phyloP scores from a whole-genome alignment of 228 moss, liverwort and hornwort genomes.

The Sphagnum magellanicum region DNA sequence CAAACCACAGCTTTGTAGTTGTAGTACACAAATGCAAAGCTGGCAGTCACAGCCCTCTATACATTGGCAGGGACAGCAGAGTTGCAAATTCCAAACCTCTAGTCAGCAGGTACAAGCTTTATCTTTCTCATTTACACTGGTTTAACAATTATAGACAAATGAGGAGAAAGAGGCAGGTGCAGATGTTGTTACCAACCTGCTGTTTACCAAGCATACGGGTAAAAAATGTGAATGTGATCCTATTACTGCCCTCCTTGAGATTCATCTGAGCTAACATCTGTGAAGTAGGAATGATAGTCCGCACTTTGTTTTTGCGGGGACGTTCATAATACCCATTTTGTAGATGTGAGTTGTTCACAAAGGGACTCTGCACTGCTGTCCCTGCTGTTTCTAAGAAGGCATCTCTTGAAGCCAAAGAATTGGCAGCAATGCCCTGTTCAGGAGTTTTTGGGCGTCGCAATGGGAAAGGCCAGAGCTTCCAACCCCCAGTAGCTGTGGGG shows the following conservation, averaged over 20 bases:
- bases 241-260: conserved; percentile 91
- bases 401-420: conserved; percentile 44
- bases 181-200: conserved; percentile 50
- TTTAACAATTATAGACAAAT: neutral
- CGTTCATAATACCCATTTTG: conserved; percentile 62
- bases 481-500: conserved; percentile 58
- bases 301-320: conserved; percentile 63
- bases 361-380: conserved; percentile 56
- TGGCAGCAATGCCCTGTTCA: conserved; percentile 30
- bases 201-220: conserved; percentile 87
- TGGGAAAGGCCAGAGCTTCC: conserved; percentile 88
- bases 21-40: too few species aligned
- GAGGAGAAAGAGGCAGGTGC: neutral
- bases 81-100: too few species aligned
- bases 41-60: too few species aligned
- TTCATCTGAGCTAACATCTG: conserved; percentile 82
- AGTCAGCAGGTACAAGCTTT: too few species aligned
- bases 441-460: conserved; percentile 61
- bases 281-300: conserved; percentile 84
- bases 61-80: too few species aligned
- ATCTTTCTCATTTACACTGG: neutral
- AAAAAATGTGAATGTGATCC: conserved; percentile 83
- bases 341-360: conserved; percentile 56
- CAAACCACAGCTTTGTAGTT: too few species aligned
- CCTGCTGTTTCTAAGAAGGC: conserved; percentile 56